Conservation (phyloP, 352 stramenopile species). For the Phytophthora rubi region DNA sequence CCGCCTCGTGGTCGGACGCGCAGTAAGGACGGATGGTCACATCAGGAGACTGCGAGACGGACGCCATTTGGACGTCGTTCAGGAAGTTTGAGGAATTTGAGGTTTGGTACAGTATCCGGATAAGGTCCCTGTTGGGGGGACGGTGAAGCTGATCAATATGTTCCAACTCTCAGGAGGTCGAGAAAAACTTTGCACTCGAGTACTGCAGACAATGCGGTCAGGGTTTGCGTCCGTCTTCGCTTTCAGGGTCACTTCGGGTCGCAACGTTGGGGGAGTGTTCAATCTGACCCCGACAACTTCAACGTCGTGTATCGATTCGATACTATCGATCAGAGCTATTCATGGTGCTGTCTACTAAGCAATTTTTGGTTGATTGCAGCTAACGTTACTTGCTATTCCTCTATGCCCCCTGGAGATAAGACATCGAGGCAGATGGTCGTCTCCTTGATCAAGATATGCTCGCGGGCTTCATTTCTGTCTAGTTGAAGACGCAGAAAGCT, state of each 20-base stretch:
- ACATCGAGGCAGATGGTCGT: constrained; percentile 19
- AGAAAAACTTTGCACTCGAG: too few relatives aligned
- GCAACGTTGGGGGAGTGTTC: too few relatives aligned
- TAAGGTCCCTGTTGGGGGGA: neutral
- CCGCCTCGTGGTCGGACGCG: constrained; percentile 25
- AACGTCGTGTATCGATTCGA: neutral
- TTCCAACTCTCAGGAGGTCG: too few relatives aligned
- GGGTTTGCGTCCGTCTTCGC: neutral
- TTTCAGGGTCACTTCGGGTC: neutral
- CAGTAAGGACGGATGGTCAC: constrained; percentile 35
- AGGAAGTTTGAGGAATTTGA: neutral
- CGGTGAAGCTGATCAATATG: too few relatives aligned
- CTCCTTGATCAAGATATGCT: constrained; percentile 2
- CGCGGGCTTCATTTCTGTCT: constrained; percentile 20
- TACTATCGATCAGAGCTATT: neutral
- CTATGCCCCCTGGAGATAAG: constrained; percentile 24
- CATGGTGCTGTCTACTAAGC: neutral
- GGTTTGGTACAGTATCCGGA: too few relatives aligned
- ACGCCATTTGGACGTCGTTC: constrained; percentile 6
- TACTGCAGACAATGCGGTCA: neutral
- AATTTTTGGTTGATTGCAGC: constrained; percentile 14
- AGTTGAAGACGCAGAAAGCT: constrained; percentile 7
- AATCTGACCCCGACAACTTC: neutral
- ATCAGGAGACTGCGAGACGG: neutral
- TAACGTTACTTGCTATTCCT: constrained; percentile 1